Evolutionary conservation across 2,329 filamentous ascomycete species (phyloP), one percentile per base, ranked within the genome.

Genomic region (Ophiostoma tasmaniense): DNA sequence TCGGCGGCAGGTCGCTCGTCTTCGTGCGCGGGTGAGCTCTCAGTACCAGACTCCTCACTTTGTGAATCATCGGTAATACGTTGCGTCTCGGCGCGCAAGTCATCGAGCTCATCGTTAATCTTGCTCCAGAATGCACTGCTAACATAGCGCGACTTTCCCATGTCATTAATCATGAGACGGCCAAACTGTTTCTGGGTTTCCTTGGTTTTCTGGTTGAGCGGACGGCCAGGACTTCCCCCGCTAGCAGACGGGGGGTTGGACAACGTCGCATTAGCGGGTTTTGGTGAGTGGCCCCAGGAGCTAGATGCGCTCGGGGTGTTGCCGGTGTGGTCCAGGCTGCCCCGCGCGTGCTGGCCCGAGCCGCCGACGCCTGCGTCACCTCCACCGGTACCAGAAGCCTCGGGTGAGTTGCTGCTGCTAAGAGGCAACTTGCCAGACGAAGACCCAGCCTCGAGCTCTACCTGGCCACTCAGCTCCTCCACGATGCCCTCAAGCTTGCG

Each of bases 101-200:
- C 76, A 69, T 81, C 78, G 39, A 82, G 75, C 80, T 93, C 90
- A 67, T 92, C 90, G 70, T 88, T 90, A 67, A 93, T 81, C 71
- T 86, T 90, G 25, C 89, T 86, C 89, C 89, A 92, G 74, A 93
- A 91, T 7, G 86, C 89, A 76, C 87, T 91, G 79, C 89, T 91
- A 73, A 93, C 86, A 75, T 93, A 93, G 75, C 89, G 82, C 68
- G 86, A 88, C 70, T 85, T 86, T 52, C 88, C 88, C 68, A 83
- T 82, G 70, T 92, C 89, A 71, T 89, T 89, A 45, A 92, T 79
- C 0, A 93, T 88, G 67, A 93, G 77, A 39, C 89, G 81, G 2
- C 90, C 89, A 76, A 90, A 89, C 68, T 86, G 81, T 62, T 79
- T 84, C 74, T 83, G 80, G 1, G 80, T 76, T 25, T 80, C 79